Percentiles rank a stretch among this genome's conserved stretches.
Evolutionary conservation across 1,139 yeast species (phyloP).

Genomic region (Citeromyces hawaiiensis): DNA sequence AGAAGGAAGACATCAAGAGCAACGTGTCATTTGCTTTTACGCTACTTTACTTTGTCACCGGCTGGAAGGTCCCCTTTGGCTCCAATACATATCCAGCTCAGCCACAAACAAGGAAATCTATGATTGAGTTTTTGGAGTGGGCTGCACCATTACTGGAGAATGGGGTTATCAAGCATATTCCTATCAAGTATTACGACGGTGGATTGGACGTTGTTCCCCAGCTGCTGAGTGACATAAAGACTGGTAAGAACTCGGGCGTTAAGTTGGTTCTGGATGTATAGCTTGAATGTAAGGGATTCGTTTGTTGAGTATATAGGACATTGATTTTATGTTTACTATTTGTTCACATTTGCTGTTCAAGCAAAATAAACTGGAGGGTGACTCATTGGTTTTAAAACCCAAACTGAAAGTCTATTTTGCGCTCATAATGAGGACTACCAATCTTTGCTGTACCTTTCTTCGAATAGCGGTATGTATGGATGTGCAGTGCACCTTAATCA

Average conservation of each 20-base stretch:
- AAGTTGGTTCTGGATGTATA: slow-evolving; percentile 18
- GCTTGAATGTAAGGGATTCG: not conserved
- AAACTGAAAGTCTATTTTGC: no score
- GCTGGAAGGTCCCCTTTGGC: slow-evolving; percentile 15
- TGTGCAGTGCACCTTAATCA: no score
- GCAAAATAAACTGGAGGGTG: no score
- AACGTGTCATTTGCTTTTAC: slow-evolving; percentile 17
- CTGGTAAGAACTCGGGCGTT: slow-evolving; percentile 21
- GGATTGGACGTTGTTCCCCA: slow-evolving; percentile 22
- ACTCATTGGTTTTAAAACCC: no score
- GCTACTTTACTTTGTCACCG: slow-evolving; percentile 23
- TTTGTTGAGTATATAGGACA: no score
- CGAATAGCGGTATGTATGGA: no score
- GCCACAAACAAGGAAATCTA: slow-evolving; percentile 10
- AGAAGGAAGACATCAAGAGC: slow-evolving; percentile 11
- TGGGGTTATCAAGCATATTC: slow-evolving; percentile 17
- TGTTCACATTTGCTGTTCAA: no score
- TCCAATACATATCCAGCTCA: slow-evolving; percentile 8
- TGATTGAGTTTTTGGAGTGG: slow-evolving; percentile 6
- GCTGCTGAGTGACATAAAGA: slow-evolving; percentile 15
- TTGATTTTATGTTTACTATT: no score
- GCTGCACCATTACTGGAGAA: slow-evolving; percentile 7
- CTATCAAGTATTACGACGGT: slow-evolving; percentile 20
- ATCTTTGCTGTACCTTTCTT: no score
- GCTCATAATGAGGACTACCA: no score